Percentiles rank a stretch among this genome's conserved stretches.
Evolutionary conservation across 176 grass and related monocot genomes (phyloP).

Genomic region (Canna indica): DNA sequence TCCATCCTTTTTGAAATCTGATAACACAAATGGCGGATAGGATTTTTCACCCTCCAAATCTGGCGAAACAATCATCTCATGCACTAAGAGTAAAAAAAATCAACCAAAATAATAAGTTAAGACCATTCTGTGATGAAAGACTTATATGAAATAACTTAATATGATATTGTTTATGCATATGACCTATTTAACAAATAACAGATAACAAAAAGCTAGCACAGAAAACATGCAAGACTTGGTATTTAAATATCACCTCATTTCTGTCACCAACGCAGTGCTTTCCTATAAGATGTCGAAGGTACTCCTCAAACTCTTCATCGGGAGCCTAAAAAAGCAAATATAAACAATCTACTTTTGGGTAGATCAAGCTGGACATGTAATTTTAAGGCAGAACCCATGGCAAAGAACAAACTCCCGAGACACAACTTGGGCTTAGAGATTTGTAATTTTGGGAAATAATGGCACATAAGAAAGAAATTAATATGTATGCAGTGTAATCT

Average conservation of each 20-base stretch:
- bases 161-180: background rate
- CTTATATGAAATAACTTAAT: background rate
- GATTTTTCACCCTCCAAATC: no score
- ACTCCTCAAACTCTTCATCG: constrained; percentile 99
- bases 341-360: background rate
- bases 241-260: constrained; percentile 56
- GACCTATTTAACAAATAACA: background rate
- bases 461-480: background rate
- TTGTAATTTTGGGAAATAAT: background rate
- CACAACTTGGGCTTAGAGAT: background rate
- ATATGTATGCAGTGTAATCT: background rate
- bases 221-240: background rate
- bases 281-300: constrained; percentile 81
- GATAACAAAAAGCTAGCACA: background rate
- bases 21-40: no score
- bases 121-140: no score
- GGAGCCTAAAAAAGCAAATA: constrained; percentile 60
- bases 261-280: constrained; percentile 63
- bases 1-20: no score
- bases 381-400: background rate
- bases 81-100: no score
- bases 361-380: background rate
- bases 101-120: no score
- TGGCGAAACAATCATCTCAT: no score
- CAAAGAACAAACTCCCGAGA: background rate